Conservation (phyloP, 2,329 filamentous ascomycete genomes). For the Metarhizium humberi region DNA sequence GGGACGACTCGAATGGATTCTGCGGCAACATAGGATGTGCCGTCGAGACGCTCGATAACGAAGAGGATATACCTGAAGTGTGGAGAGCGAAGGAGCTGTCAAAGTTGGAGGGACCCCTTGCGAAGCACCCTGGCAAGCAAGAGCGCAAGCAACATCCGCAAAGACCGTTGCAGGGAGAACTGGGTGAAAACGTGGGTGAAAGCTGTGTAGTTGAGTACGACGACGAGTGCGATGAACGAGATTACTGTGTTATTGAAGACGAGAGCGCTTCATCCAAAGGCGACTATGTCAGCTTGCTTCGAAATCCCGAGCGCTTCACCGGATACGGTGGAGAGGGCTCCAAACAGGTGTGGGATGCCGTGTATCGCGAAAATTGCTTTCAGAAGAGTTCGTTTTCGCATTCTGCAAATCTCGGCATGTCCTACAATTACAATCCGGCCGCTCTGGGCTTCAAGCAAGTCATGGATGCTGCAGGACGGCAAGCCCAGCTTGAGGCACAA, state of each 20-base stretch:
- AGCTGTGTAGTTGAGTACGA: conserved; percentile 97
- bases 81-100: conserved; percentile 90
- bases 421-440: conserved; percentile 39
- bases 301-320: conserved; percentile 93
- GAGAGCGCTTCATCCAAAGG: conserved; percentile 79
- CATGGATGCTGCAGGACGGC: conserved; percentile 47
- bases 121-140: conserved; percentile 74
- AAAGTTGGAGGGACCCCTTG: conserved; percentile 83
- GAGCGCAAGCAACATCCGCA: conserved; percentile 62
- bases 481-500: conserved; percentile 50
- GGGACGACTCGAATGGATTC: conserved; percentile 86
- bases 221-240: conserved; percentile 90
- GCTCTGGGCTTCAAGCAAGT: conserved; percentile 53
- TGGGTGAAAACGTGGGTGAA: conserved; percentile 84
- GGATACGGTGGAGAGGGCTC: conserved; percentile 81
- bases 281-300: conserved; percentile 89
- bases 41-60: conserved; percentile 89
- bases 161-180: conserved; percentile 67
- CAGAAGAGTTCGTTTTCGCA: conserved; percentile 54
- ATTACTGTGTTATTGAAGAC: conserved; percentile 95
- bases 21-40: conserved; percentile 96
- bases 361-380: conserved; percentile 98
- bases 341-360: conserved; percentile 88
- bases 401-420: conserved; percentile 44
- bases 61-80: conserved; percentile 83